Percentiles rank a stretch among this genome's conserved stretches.
Evolutionary conservation across 2,329 filamentous ascomycete genomes (phyloP).

Genomic region (Aspergillus neotritici): DNA sequence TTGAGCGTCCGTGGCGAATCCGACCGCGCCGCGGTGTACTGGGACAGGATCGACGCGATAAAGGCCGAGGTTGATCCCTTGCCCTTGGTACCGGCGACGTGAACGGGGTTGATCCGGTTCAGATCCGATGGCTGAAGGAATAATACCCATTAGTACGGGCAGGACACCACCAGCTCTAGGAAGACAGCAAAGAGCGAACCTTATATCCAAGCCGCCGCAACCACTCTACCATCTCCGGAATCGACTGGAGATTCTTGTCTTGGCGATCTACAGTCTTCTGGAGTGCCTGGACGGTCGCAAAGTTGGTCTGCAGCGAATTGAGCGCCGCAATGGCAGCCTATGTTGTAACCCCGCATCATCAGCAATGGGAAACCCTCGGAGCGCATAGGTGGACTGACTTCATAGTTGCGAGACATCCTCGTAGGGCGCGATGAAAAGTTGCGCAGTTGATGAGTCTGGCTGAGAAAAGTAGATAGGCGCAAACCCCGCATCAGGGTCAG

Average conservation of each 20-base stretch:
- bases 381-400: conserved; percentile 23
- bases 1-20: conserved; percentile 31
- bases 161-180: neutral
- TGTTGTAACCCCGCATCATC: conserved; percentile 10
- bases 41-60: conserved; percentile 69
- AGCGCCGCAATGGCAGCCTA: conserved; percentile 68
- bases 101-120: conserved; percentile 59
- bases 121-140: conserved; percentile 54
- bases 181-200: conserved; percentile 41
- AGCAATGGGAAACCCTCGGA: neutral
- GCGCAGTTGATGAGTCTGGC: conserved; percentile 17
- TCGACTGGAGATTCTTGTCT: conserved; percentile 66
- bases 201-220: conserved; percentile 69
- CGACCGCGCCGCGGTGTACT: conserved; percentile 47
- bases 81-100: conserved; percentile 90
- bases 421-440: conserved; percentile 26
- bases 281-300: conserved; percentile 68
- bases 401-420: conserved; percentile 37
- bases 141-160: conserved; percentile 3
- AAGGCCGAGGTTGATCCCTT: conserved; percentile 88
- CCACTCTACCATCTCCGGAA: conserved; percentile 79
- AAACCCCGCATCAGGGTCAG: conserved; percentile 26
- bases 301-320: conserved; percentile 74
- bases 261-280: conserved; percentile 60
- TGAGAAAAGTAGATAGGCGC: conserved; percentile 16